Conservation (phyloP, 2,329 filamentous ascomycete species). For the Neobulgaria alba region DNA sequence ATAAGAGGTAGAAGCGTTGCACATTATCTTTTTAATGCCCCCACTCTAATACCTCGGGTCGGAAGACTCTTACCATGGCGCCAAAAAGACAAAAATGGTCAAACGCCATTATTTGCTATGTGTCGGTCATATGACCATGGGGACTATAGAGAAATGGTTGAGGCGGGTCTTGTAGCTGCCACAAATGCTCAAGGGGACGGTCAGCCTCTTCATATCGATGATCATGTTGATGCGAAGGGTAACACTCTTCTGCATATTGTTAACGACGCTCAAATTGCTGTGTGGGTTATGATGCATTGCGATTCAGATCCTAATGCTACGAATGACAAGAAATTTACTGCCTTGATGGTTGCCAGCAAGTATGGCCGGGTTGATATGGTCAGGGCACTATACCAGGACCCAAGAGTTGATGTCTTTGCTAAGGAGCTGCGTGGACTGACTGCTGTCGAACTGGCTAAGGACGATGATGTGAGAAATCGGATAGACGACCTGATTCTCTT, state of each 20-base stretch:
- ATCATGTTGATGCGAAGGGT: slow-evolving; percentile 86
- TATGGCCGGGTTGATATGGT: slow-evolving; percentile 95
- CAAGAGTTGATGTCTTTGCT: slow-evolving; percentile 75
- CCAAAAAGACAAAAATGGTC: slow-evolving; percentile 88
- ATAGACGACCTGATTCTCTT: slow-evolving; percentile 92
- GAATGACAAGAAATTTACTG: slow-evolving; percentile 91
- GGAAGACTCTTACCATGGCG: slow-evolving; percentile 78
- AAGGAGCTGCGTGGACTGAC: slow-evolving; percentile 83
- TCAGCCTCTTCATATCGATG: slow-evolving; percentile 76
- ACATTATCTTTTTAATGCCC: slow-evolving; percentile 94
- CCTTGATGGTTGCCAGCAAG: slow-evolving; percentile 97
- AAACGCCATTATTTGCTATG: slow-evolving; percentile 93
- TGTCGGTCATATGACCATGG: slow-evolving; percentile 93
- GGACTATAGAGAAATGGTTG: slow-evolving; percentile 81
- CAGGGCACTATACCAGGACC: slow-evolving; percentile 75
- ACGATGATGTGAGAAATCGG: slow-evolving; percentile 91
- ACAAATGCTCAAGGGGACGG: slow-evolving; percentile 67
- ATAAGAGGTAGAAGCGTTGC: slow-evolving; percentile 78
- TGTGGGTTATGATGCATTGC: slow-evolving; percentile 69
- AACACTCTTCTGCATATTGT: slow-evolving; percentile 96
- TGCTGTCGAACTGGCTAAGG: slow-evolving; percentile 92
- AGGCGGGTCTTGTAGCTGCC: slow-evolving; percentile 67
- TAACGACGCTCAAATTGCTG: slow-evolving; percentile 70
- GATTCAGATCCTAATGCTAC: slow-evolving; percentile 94
- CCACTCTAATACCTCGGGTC: slow-evolving; percentile 67